phyloP scores from a whole-genome alignment of 345 rosid genomes.

The Sonneratia alba region DNA sequence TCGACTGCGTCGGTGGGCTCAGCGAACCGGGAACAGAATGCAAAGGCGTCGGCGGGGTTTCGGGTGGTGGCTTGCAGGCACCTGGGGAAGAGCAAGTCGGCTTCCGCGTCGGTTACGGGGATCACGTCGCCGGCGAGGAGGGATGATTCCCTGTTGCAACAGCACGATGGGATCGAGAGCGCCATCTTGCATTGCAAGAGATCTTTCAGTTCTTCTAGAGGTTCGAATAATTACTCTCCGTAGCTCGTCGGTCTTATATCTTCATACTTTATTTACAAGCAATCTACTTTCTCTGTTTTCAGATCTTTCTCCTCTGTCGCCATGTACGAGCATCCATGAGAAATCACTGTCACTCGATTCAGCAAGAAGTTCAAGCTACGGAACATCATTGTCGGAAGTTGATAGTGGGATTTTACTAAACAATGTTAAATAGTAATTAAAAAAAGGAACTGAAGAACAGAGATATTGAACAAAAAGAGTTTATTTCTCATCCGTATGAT shows the following conservation, averaged over 20 bases:
- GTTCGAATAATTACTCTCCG: not conserved
- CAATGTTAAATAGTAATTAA: not conserved
- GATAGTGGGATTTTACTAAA: not conserved
- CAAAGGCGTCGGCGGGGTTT: slow-evolving; percentile 27
- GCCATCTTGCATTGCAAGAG: slow-evolving; percentile 96
- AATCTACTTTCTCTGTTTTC: not conserved
- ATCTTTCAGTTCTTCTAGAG: slow-evolving; percentile 48
- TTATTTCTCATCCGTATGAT: not conserved
- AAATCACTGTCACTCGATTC: not conserved
- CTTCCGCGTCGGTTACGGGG: slow-evolving; percentile 32
- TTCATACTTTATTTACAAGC: not conserved
- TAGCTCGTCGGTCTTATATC: not conserved
- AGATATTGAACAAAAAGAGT: no score
- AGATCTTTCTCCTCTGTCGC: slow-evolving; percentile 9
- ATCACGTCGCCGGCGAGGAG: slow-evolving; percentile 47
- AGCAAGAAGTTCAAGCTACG: slow-evolving; percentile 6
- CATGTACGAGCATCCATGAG: slow-evolving; percentile 3
- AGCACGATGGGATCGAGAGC: slow-evolving; percentile 87
- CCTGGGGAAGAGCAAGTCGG: slow-evolving; percentile 70
- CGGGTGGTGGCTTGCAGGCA: slow-evolving; percentile 20
- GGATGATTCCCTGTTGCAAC: slow-evolving; percentile 75
- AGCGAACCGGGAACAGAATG: no score
- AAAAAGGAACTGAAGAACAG: no score
- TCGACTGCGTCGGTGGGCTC: slow-evolving; percentile 10
- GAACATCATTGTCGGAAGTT: not conserved